Evolutionary conservation across 2,329 filamentous ascomycete species (phyloP), one percentile per base, ranked within the genome.

Genomic region (Trichoderma endophyticum): DNA sequence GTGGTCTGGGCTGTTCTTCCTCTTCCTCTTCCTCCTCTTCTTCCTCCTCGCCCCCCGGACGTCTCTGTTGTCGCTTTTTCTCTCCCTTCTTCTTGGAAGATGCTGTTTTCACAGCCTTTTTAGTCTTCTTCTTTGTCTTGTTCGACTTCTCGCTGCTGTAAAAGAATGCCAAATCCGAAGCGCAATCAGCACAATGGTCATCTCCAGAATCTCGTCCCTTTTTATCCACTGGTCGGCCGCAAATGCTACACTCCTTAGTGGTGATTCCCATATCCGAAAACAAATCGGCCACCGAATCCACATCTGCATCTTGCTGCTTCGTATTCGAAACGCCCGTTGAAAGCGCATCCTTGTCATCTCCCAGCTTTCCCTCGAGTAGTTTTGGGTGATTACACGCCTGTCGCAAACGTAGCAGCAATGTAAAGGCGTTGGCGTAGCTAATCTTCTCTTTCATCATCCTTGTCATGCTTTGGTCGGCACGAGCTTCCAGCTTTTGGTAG

Each of bases 371-470:
- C 75, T 93, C 93, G 14, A 97, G 92, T 60, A 99, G 86, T 75
- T 94, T 91, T 0, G 95, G 94, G 79, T 99, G 96, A 78, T 99
- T 97, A 81, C 96, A 99, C 24, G 94, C 93, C 81, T 99, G 96
- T 73, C 96, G 89, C 73, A 99, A 85, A 51, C 96, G 91, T 71
- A 99, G 84, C n/a, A 99, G 88, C 73, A 99, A 84, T 14, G 97
- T 95, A 78, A 99, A 89, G 21, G 96, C 96, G 77, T 94, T 97
- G 72, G 97, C 95, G 79, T 98, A 98, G 83, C 94, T 97, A 68
- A 95, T 84, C 78, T 93, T 90, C 7, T 89, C 91, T 65, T 88
- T 89, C 90, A 97, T 95, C 92, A 98, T 97, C 79, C 91, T 89
- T 77, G 97, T 90, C 65, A 99, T 88, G 77, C 93, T 94, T 78